Evolutionary conservation across 108 stramenopile species (phyloP).

Genomic region (Cyclotella distinguenda): DNA sequence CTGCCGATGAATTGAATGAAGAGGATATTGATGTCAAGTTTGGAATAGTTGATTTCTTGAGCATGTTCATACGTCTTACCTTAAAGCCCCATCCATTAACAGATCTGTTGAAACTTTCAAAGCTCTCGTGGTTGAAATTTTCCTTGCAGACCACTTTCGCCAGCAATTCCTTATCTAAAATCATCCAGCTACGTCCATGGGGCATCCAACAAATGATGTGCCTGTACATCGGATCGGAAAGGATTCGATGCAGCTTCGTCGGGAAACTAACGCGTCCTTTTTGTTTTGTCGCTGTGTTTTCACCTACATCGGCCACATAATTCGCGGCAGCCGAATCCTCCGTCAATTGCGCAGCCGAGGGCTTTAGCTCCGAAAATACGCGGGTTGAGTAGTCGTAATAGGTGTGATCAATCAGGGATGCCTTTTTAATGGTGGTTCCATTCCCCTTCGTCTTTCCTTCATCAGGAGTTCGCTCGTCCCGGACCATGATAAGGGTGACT

Average conservation of each 20-base stretch:
- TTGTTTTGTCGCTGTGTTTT: neutral
- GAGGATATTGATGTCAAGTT: neutral
- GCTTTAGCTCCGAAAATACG: too few species aligned
- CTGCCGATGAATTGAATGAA: neutral
- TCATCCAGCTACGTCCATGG: conserved; percentile 28
- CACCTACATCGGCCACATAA: neutral
- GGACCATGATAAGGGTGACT: too few species aligned
- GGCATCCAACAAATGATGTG: conserved; percentile 59
- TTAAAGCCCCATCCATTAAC: conserved; percentile 46
- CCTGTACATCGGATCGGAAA: conserved; percentile 53
- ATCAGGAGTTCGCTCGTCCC: too few species aligned
- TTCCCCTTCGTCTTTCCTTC: too few species aligned
- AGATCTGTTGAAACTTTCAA: conserved; percentile 26
- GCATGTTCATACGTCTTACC: conserved; percentile 9
- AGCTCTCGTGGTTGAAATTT: conserved; percentile 23
- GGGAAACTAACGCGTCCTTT: conserved; percentile 34
- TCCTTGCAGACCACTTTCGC: conserved; percentile 10
- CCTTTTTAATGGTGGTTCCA: conserved; percentile 13
- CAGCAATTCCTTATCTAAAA: conserved; percentile 27
- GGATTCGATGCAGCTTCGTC: conserved; percentile 57
- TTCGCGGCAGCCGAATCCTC: too few species aligned
- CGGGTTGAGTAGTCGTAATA: conserved; percentile 26
- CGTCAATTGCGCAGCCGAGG: too few species aligned
- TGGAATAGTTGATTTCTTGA: neutral
- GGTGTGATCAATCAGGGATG: conserved; percentile 24